A percentile compares a stretch with the other conserved stretches of the same genome.
phyloP scores from a whole-genome alignment of 2,329 filamentous ascomycete genomes.

The Hymenoscyphus fraxineus region DNA sequence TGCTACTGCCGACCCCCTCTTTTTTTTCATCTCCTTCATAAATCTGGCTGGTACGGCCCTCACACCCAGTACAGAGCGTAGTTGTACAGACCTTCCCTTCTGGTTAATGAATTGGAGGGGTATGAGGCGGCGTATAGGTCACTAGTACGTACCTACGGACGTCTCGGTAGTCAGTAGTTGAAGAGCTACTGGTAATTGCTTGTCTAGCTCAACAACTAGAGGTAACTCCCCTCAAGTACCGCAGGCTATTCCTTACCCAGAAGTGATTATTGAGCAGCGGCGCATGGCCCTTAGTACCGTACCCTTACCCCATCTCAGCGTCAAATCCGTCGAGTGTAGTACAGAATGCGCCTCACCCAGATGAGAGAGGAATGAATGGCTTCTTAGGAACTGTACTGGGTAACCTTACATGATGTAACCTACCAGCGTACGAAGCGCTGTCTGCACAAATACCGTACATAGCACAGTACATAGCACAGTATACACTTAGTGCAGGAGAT shows the following conservation, averaged over 20 bases:
- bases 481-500: too few relatives aligned
- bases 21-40: neutral
- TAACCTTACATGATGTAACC: neutral
- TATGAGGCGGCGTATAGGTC: neutral
- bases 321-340: neutral
- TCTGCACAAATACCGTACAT: neutral
- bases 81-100: neutral
- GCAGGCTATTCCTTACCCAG: too few relatives aligned
- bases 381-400: neutral
- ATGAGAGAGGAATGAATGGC: neutral
- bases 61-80: too few relatives aligned
- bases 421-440: neutral
- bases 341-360: slow-evolving; percentile 1
- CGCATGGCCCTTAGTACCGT: neutral
- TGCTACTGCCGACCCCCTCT: neutral
- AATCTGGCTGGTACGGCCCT: neutral
- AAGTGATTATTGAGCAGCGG: too few relatives aligned
- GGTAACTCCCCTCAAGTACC: too few relatives aligned
- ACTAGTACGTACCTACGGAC: neutral
- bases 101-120: neutral
- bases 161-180: neutral
- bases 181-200: neutral
- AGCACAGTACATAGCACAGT: neutral
- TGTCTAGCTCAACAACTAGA: neutral
- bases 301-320: neutral